These are phyloP conservation scores for Aspergillus uvarum DNA, from an alignment of 2,329 filamentous ascomycete species.

Conservation along the genomic window DNA sequence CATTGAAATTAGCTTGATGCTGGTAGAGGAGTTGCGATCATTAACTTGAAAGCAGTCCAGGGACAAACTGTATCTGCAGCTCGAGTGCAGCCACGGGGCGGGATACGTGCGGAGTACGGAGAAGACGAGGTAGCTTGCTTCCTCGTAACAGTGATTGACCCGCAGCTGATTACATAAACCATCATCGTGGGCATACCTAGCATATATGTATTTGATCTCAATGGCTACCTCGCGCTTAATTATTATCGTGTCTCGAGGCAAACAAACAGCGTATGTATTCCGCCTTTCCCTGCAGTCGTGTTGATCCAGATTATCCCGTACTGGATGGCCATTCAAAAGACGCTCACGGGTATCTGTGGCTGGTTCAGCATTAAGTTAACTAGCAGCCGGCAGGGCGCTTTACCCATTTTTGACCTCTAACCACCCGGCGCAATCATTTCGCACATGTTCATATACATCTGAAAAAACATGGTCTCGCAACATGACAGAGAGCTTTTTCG, in stretches of 20 bases:
- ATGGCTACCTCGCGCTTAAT: no score
- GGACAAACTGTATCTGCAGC: not conserved
- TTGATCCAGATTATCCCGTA: not conserved
- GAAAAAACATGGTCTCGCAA: constrained; percentile 32
- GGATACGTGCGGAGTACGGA: not conserved
- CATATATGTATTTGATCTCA: not conserved
- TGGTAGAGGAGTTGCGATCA: not conserved
- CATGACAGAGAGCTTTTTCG: constrained; percentile 38
- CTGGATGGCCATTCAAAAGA: not conserved
- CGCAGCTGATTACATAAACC: not conserved
- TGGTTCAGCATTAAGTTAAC: no score
- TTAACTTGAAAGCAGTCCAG: not conserved
- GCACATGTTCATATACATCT: not conserved
- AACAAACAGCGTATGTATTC: not conserved
- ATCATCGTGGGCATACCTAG: not conserved
- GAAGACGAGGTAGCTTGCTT: not conserved
- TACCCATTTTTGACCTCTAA: not conserved
- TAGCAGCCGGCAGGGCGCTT: not conserved
- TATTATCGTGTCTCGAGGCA: not conserved
- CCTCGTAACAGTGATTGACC: not conserved
- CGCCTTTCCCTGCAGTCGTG: not conserved
- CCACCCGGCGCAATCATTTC: not conserved
- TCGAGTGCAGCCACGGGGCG: not conserved
- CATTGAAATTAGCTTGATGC: not conserved
- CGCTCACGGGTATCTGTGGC: not conserved